A percentile compares a stretch with the other conserved stretches of the same genome.
Conservation (phyloP, 2,329 filamentous ascomycete genomes). For the Arthrobotrys conoides region DNA sequence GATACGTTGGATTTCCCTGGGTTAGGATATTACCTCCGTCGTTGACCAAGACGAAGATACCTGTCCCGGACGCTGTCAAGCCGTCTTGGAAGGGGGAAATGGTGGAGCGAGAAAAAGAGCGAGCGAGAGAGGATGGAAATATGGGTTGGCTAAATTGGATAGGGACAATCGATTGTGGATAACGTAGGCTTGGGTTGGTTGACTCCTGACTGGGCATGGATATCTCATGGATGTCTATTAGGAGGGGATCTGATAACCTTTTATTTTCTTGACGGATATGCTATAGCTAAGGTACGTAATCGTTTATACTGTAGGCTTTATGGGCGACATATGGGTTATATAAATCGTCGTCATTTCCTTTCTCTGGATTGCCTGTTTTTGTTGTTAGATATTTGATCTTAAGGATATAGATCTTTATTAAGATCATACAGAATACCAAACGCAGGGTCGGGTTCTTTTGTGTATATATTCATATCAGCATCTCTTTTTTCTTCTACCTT, state of each 20-base stretch:
- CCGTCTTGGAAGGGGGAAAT: constrained; percentile 31
- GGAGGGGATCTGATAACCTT: constrained; percentile 21
- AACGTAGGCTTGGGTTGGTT: constrained; percentile 12
- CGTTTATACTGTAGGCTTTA: neutral
- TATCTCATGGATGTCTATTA: neutral
- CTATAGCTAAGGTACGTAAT: neutral
- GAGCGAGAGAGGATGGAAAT: constrained; percentile 9
- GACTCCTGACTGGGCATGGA: constrained; percentile 10
- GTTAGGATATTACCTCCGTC: neutral
- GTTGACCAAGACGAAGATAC: neutral
- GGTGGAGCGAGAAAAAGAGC: constrained; percentile 21
- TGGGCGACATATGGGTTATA: constrained; percentile 20
- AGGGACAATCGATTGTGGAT: constrained; percentile 19
- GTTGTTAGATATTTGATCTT: neutral
- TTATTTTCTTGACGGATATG: neutral
- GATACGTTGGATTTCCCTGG: neutral
- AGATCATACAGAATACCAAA: constrained; percentile 16
- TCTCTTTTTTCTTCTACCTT: constrained; percentile 5
- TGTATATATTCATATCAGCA: constrained; percentile 29
- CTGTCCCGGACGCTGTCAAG: constrained; percentile 40
- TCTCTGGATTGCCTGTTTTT: neutral
- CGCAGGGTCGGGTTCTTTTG: constrained; percentile 24
- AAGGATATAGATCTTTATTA: constrained; percentile 8
- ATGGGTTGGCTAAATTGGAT: constrained; percentile 30
- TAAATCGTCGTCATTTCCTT: constrained; percentile 40